Evolutionary conservation across 345 rosid species (phyloP).

Genomic region (Clausena lansium): DNA sequence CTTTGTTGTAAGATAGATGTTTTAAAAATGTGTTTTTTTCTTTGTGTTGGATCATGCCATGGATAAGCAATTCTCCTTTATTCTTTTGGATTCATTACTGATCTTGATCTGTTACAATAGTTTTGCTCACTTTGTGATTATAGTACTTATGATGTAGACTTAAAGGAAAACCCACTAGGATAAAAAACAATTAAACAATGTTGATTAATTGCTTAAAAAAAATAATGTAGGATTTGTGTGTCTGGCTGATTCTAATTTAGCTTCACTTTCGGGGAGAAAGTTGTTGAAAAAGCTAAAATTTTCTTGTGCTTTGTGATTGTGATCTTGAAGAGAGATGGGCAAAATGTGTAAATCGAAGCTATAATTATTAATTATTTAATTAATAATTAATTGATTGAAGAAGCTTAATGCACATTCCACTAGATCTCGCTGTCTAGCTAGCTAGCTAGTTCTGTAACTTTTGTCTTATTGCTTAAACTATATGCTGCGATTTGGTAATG

Average conservation of each 20-base stretch:
- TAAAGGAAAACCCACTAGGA: conserved; percentile 27
- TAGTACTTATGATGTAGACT: conserved; percentile 3
- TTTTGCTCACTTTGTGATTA: background rate
- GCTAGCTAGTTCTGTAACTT: conserved; percentile 13
- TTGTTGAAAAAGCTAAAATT: conserved; percentile 24
- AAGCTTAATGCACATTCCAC: conserved; percentile 6
- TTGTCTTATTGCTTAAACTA: conserved; percentile 23
- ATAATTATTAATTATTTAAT: background rate
- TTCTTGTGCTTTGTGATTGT: conserved; percentile 44
- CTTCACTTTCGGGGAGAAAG: conserved; percentile 17
- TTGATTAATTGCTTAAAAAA: background rate
- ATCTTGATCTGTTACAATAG: background rate
- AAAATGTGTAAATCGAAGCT: conserved; percentile 7
- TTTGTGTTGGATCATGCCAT: background rate
- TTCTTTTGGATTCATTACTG: conserved; percentile 7
- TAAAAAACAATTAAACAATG: conserved; percentile 4
- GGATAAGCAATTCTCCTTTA: background rate
- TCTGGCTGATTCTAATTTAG: conserved; percentile 5
- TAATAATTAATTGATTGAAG: background rate
- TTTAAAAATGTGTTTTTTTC: background rate
- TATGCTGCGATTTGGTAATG: background rate
- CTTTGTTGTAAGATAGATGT: conserved; percentile 1
- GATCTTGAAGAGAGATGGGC: conserved; percentile 7
- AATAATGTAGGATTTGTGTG: conserved; percentile 15
- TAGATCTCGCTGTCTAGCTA: conserved; percentile 15